phyloP scores from a whole-genome alignment of 495 filamentous ascomycete genomes.

The Annulohypoxylon maeteangense region DNA sequence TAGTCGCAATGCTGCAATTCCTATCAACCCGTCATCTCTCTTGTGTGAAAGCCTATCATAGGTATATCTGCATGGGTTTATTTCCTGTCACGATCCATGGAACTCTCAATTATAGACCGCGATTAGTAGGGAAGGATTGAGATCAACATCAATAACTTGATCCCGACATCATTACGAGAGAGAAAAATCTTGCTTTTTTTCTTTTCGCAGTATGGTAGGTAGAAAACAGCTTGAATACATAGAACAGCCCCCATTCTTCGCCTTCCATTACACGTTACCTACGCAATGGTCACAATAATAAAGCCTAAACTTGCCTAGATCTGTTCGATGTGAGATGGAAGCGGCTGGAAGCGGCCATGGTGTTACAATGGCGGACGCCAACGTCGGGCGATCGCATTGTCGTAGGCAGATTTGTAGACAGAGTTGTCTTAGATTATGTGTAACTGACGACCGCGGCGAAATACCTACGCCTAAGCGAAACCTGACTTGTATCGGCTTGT shows the following conservation, averaged over 20 bases:
- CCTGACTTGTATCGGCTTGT: constrained; percentile 1
- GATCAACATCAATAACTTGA: not conserved
- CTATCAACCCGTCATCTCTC: not conserved
- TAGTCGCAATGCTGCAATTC: not conserved
- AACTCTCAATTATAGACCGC: not conserved
- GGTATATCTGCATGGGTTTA: not conserved
- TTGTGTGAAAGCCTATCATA: not conserved
- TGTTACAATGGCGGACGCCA: constrained; percentile 33
- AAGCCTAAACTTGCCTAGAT: constrained; percentile 32
- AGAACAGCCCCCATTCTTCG: not conserved
- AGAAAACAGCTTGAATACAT: not conserved
- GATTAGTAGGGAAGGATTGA: not conserved
- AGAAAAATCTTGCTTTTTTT: not conserved
- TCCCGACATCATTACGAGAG: not conserved
- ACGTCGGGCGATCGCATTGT: constrained; percentile 42
- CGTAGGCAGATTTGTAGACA: constrained; percentile 24
- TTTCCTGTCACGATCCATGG: not conserved
- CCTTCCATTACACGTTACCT: not conserved
- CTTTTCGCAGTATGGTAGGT: not conserved
- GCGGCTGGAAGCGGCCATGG: constrained; percentile 33
- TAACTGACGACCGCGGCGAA: constrained; percentile 21
- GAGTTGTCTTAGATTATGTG: constrained; percentile 39
- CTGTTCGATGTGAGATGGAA: constrained; percentile 23
- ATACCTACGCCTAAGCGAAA: constrained; percentile 31
- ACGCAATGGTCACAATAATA: constrained; percentile 1